Percentiles rank a stretch among this genome's conserved stretches.
Evolutionary conservation across 257 asterid genomes (phyloP).

Genomic region (Eustoma russellianum): DNA sequence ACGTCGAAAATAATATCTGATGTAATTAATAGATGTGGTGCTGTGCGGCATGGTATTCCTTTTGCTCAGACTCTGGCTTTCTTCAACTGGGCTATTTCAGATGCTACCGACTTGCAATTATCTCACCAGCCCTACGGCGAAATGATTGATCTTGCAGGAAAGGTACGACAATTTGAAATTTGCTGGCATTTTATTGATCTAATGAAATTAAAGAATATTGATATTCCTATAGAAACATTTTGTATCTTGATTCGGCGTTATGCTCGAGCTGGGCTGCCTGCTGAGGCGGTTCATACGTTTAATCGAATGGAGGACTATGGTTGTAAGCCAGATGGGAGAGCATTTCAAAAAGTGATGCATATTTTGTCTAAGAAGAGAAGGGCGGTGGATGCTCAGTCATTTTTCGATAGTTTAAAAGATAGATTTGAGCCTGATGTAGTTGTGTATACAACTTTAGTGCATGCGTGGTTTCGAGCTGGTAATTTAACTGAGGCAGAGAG

Average conservation of each 20-base stretch:
- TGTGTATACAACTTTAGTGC: constrained; percentile 70
- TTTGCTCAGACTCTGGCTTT: constrained; percentile 68
- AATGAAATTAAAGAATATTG: constrained; percentile 37
- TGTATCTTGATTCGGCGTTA: constrained; percentile 66
- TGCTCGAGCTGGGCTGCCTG: constrained; percentile 66
- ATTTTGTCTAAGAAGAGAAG: constrained; percentile 61
- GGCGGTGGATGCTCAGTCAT: constrained; percentile 70
- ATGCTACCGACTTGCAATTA: neutral
- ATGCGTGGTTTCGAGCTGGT: constrained; percentile 81
- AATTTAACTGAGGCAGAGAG: constrained; percentile 67
- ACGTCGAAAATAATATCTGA: constrained; percentile 32
- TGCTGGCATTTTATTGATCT: constrained; percentile 66
- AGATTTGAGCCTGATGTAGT: constrained; percentile 68
- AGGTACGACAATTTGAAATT: constrained; percentile 67
- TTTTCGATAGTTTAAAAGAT: constrained; percentile 68
- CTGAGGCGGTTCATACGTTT: constrained; percentile 72
- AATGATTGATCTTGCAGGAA: constrained; percentile 71
- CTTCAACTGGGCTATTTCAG: constrained; percentile 62
- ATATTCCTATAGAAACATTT: constrained; percentile 48
- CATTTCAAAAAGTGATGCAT: constrained; percentile 50
- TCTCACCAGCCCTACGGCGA: constrained; percentile 37
- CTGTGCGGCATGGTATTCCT: constrained; percentile 78
- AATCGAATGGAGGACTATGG: constrained; percentile 82
- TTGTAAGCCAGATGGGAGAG: constrained; percentile 54
- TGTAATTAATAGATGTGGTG: constrained; percentile 64